phyloP scores from a whole-genome alignment of 1,139 yeast species.

The Candida tetrigidarum region DNA sequence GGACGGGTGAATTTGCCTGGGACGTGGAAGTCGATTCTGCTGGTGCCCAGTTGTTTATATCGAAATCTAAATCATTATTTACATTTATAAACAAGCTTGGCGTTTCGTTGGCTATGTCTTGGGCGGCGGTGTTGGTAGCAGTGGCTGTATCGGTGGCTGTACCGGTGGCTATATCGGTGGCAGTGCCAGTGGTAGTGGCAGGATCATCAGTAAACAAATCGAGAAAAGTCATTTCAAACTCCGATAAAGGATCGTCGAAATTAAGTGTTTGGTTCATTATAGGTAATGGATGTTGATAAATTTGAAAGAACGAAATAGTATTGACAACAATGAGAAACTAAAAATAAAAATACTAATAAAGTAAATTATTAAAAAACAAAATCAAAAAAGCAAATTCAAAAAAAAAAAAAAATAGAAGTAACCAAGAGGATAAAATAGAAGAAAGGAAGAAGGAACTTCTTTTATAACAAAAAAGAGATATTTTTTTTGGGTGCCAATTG shows the following conservation, averaged over 20 bases:
- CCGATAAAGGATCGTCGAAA: slow-evolving; percentile 5
- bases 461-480: background rate
- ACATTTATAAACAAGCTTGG: slow-evolving; percentile 6
- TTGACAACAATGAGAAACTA: background rate
- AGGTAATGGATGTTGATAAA: background rate
- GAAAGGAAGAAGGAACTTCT: background rate
- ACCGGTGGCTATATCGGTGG: background rate
- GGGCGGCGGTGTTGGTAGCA: background rate
- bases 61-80: background rate
- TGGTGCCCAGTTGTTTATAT: slow-evolving; percentile 1
- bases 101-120: slow-evolving; percentile 1
- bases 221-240: slow-evolving; percentile 1
- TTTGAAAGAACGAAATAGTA: background rate
- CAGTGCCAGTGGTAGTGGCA: background rate
- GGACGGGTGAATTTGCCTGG: background rate
- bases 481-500: slow-evolving; percentile 5
- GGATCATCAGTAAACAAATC: background rate
- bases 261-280: slow-evolving; percentile 6
- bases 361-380: too few relatives aligned
- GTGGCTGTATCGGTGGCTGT: background rate
- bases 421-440: background rate
- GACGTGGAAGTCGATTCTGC: slow-evolving; percentile 1
- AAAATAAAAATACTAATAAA: too few relatives aligned
- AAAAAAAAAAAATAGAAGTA: background rate
- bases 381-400: background rate